phyloP scores from a whole-genome alignment of 2,329 filamentous ascomycete species.

The Neonectria faginata region DNA sequence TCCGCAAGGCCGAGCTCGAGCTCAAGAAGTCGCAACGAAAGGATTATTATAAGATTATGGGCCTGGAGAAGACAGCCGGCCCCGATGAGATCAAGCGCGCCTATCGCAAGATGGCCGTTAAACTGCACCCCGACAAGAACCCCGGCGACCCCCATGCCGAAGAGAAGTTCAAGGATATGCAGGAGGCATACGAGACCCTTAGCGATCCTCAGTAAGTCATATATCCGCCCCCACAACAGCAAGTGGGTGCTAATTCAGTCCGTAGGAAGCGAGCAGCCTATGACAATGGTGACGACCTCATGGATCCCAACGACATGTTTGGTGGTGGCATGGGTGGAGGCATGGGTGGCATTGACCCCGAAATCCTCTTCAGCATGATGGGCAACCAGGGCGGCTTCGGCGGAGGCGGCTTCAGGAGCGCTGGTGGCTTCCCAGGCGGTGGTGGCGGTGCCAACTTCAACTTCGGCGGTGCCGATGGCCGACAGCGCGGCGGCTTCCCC shows the following conservation, averaged over 20 bases:
- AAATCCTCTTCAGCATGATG: slow-evolving; percentile 88
- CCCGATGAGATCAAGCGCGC: slow-evolving; percentile 94
- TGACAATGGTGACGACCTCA: slow-evolving; percentile 90
- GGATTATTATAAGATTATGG: slow-evolving; percentile 98
- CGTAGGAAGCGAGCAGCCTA: slow-evolving; percentile 86
- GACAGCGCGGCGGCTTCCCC: slow-evolving; percentile 53
- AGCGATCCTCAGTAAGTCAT: slow-evolving; percentile 87
- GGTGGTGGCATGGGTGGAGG: slow-evolving; percentile 74
- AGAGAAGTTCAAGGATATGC: slow-evolving; percentile 96
- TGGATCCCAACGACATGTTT: slow-evolving; percentile 90
- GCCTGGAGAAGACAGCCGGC: slow-evolving; percentile 84
- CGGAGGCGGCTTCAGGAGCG: slow-evolving; percentile 64
- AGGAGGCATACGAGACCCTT: slow-evolving; percentile 95
- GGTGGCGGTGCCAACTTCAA: slow-evolving; percentile 69
- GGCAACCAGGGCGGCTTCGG: slow-evolving; percentile 71
- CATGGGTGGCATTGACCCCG: slow-evolving; percentile 78
- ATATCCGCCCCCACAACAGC: too few relatives aligned
- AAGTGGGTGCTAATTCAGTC: slow-evolving; percentile 50
- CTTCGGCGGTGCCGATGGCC: slow-evolving; percentile 59
- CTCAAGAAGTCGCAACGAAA: slow-evolving; percentile 98
- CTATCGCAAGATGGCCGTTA: slow-evolving; percentile 93
- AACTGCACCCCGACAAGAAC: slow-evolving; percentile 98
- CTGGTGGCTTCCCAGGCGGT: slow-evolving; percentile 63
- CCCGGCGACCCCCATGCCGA: slow-evolving; percentile 85
- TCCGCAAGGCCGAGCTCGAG: slow-evolving; percentile 91